phyloP scores from a whole-genome alignment of 176 grass and related monocot genomes.

The Avena sativa region DNA sequence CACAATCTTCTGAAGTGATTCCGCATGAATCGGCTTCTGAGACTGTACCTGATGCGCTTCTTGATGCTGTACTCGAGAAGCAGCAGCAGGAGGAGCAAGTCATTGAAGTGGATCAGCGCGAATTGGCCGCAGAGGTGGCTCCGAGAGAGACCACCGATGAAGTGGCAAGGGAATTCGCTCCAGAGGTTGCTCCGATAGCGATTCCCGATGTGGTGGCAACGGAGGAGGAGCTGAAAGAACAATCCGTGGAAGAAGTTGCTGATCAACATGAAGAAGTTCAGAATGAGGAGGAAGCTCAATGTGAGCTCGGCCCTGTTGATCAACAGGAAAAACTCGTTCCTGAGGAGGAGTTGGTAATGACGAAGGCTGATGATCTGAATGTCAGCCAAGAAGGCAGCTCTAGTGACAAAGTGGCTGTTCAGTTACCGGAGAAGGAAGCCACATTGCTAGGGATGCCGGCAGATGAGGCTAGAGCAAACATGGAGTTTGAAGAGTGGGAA shows the following conservation, averaged over 20 bases:
- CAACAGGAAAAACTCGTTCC: constrained; percentile 22
- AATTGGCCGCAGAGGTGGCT: constrained; percentile 22
- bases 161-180: neutral
- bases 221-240: constrained; percentile 15
- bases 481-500: constrained; percentile 90
- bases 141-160: neutral
- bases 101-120: neutral
- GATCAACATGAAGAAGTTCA: constrained; percentile 22
- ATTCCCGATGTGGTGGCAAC: neutral
- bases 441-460: constrained; percentile 33
- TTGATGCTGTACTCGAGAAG: neutral
- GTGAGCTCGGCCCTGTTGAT: constrained; percentile 18
- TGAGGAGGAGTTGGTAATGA: neutral
- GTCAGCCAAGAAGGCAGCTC: constrained; percentile 32
- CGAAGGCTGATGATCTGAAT: constrained; percentile 11
- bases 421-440: constrained; percentile 40
- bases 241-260: constrained; percentile 5
- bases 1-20: constrained; percentile 19
- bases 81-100: constrained; percentile 4
- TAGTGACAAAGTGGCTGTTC: constrained; percentile 16
- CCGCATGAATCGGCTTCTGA: constrained; percentile 35
- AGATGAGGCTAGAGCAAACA: constrained; percentile 30
- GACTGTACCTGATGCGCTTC: constrained; percentile 23
- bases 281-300: constrained; percentile 39
- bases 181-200: neutral